Evolutionary conservation across 2,329 filamentous ascomycete species (phyloP), one percentile per base, ranked within the genome.

Genomic region (Erysiphe pisi): DNA sequence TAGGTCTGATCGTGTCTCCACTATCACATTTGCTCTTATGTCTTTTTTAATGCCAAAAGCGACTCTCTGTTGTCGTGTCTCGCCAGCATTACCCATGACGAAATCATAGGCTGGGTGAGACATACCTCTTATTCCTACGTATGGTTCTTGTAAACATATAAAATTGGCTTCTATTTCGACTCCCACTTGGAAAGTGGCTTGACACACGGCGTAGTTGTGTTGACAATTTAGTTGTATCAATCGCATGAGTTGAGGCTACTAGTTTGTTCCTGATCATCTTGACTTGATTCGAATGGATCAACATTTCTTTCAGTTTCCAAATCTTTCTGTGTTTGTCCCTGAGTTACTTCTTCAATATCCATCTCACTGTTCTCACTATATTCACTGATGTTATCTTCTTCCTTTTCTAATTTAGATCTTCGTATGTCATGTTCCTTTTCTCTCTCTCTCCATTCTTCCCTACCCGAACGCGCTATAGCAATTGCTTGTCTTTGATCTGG

Each of bases 391-490:
- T 20, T 31, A 12, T 52, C 7, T 65, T 36, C 36, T 70, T 36
- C 63, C 4, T 70, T 70, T 40, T 36, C 25, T 70, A 36, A 40
- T 70, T 25, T 70, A 1, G 63, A 40, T 70, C 25, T 43, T 36
- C 25, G 6, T 40, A 25, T 25, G 16, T 70, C 63, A 36, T 20
- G 63, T 3, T 36, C 31, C n/a, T 40, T 70, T 25, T 70, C 63
- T 70, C 63, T 70, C 63, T 70, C 25, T 43, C 36, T 70, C 63
- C 36, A 70, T 18, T 70, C 31, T 70, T 70, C 16, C 63, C 63
- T 70, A 36, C 36, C 28, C n/a, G 28, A 16, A 9, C 63, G 63
- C 16, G 36, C 63, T 40, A 70, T 70, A 36, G 63, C 63, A 36
- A 70, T 25, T 70, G 63, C 25, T 70, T 70, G 28, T 43, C 63